Evolutionary conservation across 192 early-diverging fungal species (phyloP).

Genomic region (Mortierella claussenii): DNA sequence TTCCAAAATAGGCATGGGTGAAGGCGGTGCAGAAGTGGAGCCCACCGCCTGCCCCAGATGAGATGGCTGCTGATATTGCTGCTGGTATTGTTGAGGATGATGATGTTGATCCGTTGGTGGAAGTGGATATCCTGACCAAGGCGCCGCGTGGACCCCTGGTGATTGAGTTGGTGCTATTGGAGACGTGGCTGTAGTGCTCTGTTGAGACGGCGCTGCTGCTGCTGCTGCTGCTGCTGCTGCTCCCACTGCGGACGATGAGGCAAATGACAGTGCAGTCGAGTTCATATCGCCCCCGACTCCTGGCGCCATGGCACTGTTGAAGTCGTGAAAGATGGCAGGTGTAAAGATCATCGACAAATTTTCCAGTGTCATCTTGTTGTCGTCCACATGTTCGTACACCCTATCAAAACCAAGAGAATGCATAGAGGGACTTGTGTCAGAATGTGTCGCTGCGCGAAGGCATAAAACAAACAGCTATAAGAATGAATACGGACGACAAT

Average conservation of each 20-base stretch:
- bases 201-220: background rate
- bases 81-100: background rate
- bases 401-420: conserved; percentile 31
- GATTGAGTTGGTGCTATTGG: conserved; percentile 20
- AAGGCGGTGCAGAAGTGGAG: background rate
- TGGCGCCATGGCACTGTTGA: conserved; percentile 52
- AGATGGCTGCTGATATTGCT: conserved; percentile 8
- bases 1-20: too few species aligned
- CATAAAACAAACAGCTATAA: background rate
- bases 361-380: conserved; percentile 73
- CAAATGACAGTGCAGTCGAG: conserved; percentile 15
- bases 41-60: background rate
- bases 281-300: background rate
- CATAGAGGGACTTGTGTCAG: background rate
- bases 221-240: background rate
- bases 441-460: background rate
- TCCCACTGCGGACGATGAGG: background rate
- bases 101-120: conserved; percentile 1
- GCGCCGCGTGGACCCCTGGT: conserved; percentile 5
- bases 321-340: conserved; percentile 71
- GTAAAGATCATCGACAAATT: conserved; percentile 74
- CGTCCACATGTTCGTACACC: conserved; percentile 55
- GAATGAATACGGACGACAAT: background rate
- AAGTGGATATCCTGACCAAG: conserved; percentile 19
- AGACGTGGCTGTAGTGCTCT: background rate